A percentile compares a stretch with the other conserved stretches of the same genome.
These are phyloP conservation scores for Malassezia obtusa DNA, from an alignment of 1,284 basidiomycete genomes.

Conservation along the genomic window DNA sequence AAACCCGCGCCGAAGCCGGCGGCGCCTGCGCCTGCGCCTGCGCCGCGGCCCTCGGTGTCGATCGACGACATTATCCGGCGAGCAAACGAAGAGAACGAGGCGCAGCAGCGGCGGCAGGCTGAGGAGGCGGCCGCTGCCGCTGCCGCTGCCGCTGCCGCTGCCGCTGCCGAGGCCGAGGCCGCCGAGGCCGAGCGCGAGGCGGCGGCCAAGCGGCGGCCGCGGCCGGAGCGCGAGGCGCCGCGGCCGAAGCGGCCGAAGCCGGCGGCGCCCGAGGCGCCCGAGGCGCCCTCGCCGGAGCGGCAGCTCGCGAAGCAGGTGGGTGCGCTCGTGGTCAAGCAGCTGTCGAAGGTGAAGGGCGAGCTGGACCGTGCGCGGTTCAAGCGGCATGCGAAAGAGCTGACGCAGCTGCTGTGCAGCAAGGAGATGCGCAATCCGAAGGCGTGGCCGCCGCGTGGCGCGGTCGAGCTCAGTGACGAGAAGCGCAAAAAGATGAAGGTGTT, in stretches of 20 bases:
- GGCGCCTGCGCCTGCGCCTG: not conserved
- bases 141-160: conserved; percentile 20
- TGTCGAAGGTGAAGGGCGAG: conserved; percentile 75
- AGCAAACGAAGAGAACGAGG: conserved; percentile 33
- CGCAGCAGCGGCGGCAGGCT: conserved; percentile 12
- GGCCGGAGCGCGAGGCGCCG: not conserved
- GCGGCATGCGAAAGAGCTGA: conserved; percentile 83
- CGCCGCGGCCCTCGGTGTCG: conserved; percentile 18
- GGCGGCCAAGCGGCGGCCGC: not conserved
- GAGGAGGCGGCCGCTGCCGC: conserved; percentile 9
- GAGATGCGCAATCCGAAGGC: conserved; percentile 63
- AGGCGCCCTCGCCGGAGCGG: conserved; percentile 26
- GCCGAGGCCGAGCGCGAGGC: conserved; percentile 14
- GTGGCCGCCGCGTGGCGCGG: conserved; percentile 51
- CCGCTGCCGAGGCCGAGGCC: conserved; percentile 15
- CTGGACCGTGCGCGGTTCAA: conserved; percentile 84
- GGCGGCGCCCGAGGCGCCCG: conserved; percentile 15
- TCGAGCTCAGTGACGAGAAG: conserved; percentile 69
- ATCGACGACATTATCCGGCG: conserved; percentile 45
- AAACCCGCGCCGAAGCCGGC: not conserved
- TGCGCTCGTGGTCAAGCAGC: conserved; percentile 74
- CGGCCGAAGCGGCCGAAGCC: conserved; percentile 1
- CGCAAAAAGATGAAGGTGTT: conserved; percentile 82
- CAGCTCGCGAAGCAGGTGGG: conserved; percentile 70
- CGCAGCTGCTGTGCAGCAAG: conserved; percentile 72